Evolutionary conservation across 306 rosid genomes (phyloP), one percentile per base, ranked within the genome.

Genomic region (Trifolium fragiferum): DNA sequence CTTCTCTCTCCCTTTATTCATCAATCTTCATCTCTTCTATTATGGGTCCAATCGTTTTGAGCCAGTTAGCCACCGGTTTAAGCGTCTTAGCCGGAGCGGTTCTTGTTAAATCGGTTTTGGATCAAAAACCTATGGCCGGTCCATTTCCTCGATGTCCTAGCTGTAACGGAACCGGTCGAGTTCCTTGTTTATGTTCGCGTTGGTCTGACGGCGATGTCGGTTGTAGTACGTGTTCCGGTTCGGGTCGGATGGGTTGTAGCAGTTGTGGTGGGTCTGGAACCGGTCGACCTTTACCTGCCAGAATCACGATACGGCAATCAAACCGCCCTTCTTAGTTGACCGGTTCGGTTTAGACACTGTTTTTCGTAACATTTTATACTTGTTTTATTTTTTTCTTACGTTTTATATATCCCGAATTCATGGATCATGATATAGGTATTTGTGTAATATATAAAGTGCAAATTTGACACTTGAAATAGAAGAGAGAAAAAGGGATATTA

Each of bases 201-300:
- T 93, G 98, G 98, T 90, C 97, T 30, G 97, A 93, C 20, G 87
- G 97, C 8, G 98, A 90, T 46, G n/a, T 66, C 7, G 98, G 98
- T 10, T 93, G 96, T 71, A 77, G 96, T 71, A 82, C 92, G 0
- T 93, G 98, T 40, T 46, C 98, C 65, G 96, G 98, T 37, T 90
- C 98, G 16, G 97, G 98, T 54, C 90, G 92, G 10, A 87, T 81
- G 89, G 80, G 49, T 21, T 93, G 97, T 63, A 81, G 78, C 80
- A 93, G 90, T 75, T 93, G 98, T 15, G 98, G 98, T 7, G 98
- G 98, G 6, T 41, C 88, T 25, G 98, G 98, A 7, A 90, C 98
- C 38, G 93, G 97, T 49, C 87, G 96, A 13, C 98, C 97, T 35
- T 44, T 93, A 6, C 92, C 98, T 11, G 84, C 90, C 2, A 90